Evolutionary conservation across 148 eudicot species (phyloP), one percentile per base, ranked within the genome.

Genomic region (Camellia sinensis): DNA sequence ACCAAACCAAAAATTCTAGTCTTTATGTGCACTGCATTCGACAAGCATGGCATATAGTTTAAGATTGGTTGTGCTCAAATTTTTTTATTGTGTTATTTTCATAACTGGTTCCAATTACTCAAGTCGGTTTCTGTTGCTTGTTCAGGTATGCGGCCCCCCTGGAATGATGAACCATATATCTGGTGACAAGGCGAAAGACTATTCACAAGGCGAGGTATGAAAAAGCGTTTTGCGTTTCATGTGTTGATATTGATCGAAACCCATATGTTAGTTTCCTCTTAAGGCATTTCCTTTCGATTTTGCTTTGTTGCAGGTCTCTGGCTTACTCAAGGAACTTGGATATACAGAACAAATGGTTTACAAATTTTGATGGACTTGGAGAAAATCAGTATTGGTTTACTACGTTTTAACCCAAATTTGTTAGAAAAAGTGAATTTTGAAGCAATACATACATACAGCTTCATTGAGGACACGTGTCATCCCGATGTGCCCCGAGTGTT

Each of bases 131-230:
- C 18, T 59, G 52, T 48, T 7, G 7, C 52, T 48, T 74, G 22
- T 57, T 74, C 37, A 74, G 77, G 92, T 92, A 41, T 94, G 98
- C 63, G 98, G 97, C 19, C 98, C 98, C 48, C 97, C 95, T 78
- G 98, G 97, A 80, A 87, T 94, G 98, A 91, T 94, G 95, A 71
- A 87, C 12, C 95, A 91, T 80, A 73, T 94, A 67, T 92, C 95
- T 18, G 98, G 98, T 59, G 91, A 82, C 78, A 94, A 92, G 88
- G 91, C 91, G 13, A 89, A 90, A 76, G 91, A 89, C 80, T 60
- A 80, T 54, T 48, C 52, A 48, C 52, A 48, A 48, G 52, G 52
- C 52, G 52, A 48, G 52, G 52, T 48, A 48, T 48, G 52, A 5
- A 48, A 48, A 48, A 7, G 52, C 6, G 7, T 3, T 48, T 48